These are phyloP conservation scores for Coniella lustricola DNA, from an alignment of 2,329 filamentous ascomycete species.

Conservation along the genomic window DNA sequence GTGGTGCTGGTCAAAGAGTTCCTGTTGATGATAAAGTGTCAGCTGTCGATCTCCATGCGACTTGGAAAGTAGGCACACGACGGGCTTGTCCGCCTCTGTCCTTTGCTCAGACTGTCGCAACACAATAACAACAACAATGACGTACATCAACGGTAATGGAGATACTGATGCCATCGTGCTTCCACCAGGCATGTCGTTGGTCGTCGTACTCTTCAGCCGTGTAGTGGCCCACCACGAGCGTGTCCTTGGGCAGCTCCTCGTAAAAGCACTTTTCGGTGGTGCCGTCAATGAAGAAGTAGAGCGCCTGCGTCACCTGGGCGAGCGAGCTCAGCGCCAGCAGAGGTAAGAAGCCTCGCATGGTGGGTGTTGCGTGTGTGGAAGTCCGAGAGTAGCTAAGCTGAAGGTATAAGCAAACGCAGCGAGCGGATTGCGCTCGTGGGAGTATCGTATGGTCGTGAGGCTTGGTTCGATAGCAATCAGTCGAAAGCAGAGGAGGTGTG, in stretches of 20 bases:
- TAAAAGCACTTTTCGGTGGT: conserved; percentile 88
- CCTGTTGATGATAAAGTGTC: conserved; percentile 36
- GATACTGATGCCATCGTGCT: conserved; percentile 71
- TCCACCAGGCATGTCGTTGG: conserved; percentile 57
- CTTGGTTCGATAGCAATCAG: too few relatives aligned
- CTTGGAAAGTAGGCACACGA: neutral
- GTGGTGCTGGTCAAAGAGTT: conserved; percentile 96
- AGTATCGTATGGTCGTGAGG: too few relatives aligned
- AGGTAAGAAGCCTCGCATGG: conserved; percentile 56
- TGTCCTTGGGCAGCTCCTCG: conserved; percentile 96
- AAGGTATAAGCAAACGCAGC: neutral
- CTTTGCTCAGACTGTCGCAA: too few relatives aligned
- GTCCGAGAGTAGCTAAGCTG: too few relatives aligned
- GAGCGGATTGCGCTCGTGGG: too few relatives aligned
- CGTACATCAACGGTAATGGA: conserved; percentile 82
- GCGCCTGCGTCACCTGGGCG: conserved; percentile 76
- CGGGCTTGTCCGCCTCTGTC: neutral
- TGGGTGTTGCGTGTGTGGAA: conserved; percentile 16
- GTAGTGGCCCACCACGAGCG: conserved; percentile 90
- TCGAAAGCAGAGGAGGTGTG: too few relatives aligned
- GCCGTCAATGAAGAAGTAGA: conserved; percentile 95
- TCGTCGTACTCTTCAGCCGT: conserved; percentile 78
- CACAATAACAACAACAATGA: too few relatives aligned
- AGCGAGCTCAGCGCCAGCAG: conserved; percentile 58
- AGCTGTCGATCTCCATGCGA: neutral